Conservation (phyloP, 805 yeast species). For the Candida hungchunana region DNA sequence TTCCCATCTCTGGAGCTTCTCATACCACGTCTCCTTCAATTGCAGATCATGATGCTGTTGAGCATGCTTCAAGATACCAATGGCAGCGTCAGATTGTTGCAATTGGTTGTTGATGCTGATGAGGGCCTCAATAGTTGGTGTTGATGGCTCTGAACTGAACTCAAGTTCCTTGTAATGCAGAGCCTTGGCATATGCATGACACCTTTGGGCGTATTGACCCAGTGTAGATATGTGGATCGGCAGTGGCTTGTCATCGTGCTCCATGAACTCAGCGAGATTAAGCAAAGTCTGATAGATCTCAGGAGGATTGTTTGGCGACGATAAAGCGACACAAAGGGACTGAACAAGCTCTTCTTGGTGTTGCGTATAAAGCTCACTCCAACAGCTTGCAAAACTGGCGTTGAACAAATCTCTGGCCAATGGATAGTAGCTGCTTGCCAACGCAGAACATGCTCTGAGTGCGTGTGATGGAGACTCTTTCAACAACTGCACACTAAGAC, state of each 20-base stretch:
- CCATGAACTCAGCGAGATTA: constrained; percentile 94
- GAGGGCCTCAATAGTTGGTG: constrained; percentile 86
- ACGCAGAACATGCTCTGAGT: constrained; percentile 82
- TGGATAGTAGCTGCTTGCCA: constrained; percentile 85
- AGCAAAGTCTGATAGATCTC: constrained; percentile 88
- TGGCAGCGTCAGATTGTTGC: constrained; percentile 97
- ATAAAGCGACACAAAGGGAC: constrained; percentile 79
- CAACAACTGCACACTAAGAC: constrained; percentile 77
- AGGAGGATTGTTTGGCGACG: constrained; percentile 90
- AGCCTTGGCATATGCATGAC: constrained; percentile 98
- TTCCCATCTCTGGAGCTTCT: constrained; percentile 95
- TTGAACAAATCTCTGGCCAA: constrained; percentile 88
- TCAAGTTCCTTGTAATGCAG: constrained; percentile 93
- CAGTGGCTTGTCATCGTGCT: constrained; percentile 91
- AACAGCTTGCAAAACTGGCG: constrained; percentile 91
- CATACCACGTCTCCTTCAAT: constrained; percentile 96
- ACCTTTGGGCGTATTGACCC: constrained; percentile 89
- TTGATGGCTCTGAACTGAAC: constrained; percentile 87
- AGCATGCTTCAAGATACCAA: constrained; percentile 93
- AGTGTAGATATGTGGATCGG: constrained; percentile 88
- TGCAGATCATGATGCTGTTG: constrained; percentile 87
- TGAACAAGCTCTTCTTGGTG: constrained; percentile 87
- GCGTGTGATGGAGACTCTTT: constrained; percentile 95
- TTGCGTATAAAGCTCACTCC: constrained; percentile 87
- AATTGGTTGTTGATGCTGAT: constrained; percentile 90